Evolutionary conservation across 179 eudicot genomes (phyloP), one percentile per base, ranked within the genome.

Genomic region (Beta corolliflora): DNA sequence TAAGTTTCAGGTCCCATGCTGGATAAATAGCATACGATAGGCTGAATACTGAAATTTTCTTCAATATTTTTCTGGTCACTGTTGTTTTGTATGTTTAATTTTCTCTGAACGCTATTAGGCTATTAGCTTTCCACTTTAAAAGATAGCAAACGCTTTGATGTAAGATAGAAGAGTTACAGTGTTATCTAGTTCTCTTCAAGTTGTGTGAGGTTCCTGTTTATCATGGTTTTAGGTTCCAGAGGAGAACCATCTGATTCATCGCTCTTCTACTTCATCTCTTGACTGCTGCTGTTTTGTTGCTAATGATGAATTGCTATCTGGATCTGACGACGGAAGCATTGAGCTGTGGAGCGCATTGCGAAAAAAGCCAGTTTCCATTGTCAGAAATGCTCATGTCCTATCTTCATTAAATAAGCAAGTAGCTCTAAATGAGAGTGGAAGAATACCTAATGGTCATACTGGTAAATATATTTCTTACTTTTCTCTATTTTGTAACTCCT

Each of bases 261-360:
- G 96, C 64, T 93, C 99, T 80, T 90, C 98, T 5, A 94, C 92
- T 52, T 87, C 98, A 21, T 87, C 97, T 77, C 87, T 96, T 19
- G 99, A 94, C 71, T 91, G 97, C 87, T 85, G 95, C 78, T 92
- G 96, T 82, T 94, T 91, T 80, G 89, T 92, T 45, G 87, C 85
- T 80, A 91, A 96, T 86, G 98, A 96, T 79, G 94, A 90, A 80
- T 96, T 91, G 81, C 86, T 96, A 61, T 92, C 98, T 44, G 99
- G 99, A 23, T 91, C 97, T 41, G 98, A 96, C 87, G 98, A 93
- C 88, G 99, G 99, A 85, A 92, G 97, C 82, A 89, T 96, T 85
- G 94, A 96, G 88, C 93, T 92, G 23, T 96, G 99, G 99, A 90
- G 88, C 25, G 77, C 84, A 36, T 19, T 88, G 88, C 85, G 93